These are phyloP conservation scores for Grigorovia yakushimaensis DNA, from an alignment of 805 yeast genomes.

Conservation along the genomic window DNA sequence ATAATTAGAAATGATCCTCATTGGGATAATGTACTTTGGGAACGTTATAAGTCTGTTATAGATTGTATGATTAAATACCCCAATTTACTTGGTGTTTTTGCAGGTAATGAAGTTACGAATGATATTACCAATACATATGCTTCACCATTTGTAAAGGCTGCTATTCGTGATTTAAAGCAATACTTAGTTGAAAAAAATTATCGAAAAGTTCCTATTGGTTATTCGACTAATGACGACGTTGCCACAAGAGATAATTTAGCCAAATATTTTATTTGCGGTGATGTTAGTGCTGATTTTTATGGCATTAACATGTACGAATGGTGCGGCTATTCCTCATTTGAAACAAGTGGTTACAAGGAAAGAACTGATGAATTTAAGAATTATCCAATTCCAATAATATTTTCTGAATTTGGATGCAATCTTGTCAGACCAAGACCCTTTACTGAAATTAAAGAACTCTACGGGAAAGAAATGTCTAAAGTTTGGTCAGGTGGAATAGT, in stretches of 20 bases:
- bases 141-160: conserved; percentile 92
- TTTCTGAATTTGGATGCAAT: conserved; percentile 79
- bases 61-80: conserved; percentile 70
- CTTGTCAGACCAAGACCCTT: conserved; percentile 56
- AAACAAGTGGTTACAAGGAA: conserved; percentile 53
- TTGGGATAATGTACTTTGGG: conserved; percentile 64
- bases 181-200: conserved; percentile 55
- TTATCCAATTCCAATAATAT: conserved; percentile 64
- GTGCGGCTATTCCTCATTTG: conserved; percentile 64
- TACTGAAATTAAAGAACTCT: conserved; percentile 59
- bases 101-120: conserved; percentile 95
- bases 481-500: conserved; percentile 85
- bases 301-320: conserved; percentile 85
- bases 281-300: conserved; percentile 56
- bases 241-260: conserved; percentile 73
- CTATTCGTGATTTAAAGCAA: conserved; percentile 76
- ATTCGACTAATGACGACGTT: conserved; percentile 83
- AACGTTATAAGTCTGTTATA: conserved; percentile 73
- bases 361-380: conserved; percentile 54
- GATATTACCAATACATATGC: conserved; percentile 75
- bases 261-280: conserved; percentile 78
- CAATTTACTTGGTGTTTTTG: conserved; percentile 87
- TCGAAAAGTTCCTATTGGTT: conserved; percentile 85
- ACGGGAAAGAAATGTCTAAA: conserved; percentile 57
- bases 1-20: conserved; percentile 67